Evolutionary conservation across 768 basidiomycete genomes (phyloP).

Genomic region (Macrolepiota dolichaula): DNA sequence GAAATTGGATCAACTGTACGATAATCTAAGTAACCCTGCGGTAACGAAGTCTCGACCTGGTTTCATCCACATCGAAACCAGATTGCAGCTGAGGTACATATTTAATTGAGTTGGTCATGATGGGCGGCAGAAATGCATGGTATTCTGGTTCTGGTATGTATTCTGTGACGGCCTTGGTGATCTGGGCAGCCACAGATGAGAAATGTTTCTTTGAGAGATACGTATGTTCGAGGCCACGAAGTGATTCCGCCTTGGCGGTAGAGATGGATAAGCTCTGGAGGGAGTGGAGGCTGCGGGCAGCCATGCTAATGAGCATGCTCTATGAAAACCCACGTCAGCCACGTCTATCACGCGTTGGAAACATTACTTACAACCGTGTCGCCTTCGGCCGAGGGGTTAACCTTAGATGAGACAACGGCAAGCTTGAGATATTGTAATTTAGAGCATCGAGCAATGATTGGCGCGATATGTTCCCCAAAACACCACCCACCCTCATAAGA

Average conservation of each 20-base stretch:
- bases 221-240: slow-evolving; percentile 2
- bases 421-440: slow-evolving; percentile 1
- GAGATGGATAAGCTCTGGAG: neutral
- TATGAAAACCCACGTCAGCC: neutral
- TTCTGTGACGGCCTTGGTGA: neutral
- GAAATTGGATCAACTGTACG: neutral
- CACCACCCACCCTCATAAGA: slow-evolving; percentile 7
- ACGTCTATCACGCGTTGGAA: neutral
- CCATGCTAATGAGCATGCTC: neutral
- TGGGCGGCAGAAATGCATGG: neutral
- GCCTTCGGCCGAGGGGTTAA: neutral
- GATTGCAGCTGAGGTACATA: neutral
- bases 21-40: neutral
- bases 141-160: neutral
- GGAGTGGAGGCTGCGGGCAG: neutral
- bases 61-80: neutral
- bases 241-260: slow-evolving; percentile 2
- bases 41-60: neutral
- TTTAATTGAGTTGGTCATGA: neutral
- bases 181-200: neutral
- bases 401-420: slow-evolving; percentile 7
- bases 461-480: slow-evolving; percentile 6
- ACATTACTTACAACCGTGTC: neutral
- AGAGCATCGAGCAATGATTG: neutral
- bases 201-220: slow-evolving; percentile 5